These are phyloP conservation scores for Tympanopsis confertula DNA, from an alignment of 2,329 filamentous ascomycete genomes.

Conservation along the genomic window DNA sequence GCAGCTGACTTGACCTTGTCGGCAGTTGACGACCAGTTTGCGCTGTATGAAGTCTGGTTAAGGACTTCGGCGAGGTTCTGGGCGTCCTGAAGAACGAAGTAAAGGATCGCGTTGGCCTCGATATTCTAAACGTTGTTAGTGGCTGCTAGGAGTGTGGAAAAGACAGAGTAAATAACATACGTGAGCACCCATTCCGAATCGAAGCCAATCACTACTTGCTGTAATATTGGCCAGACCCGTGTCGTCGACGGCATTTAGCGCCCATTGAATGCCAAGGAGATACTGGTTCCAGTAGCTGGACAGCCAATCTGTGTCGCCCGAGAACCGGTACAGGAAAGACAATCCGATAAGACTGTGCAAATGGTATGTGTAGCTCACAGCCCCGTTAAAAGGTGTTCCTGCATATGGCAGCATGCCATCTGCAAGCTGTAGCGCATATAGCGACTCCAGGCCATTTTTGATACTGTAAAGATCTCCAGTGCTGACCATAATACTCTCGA, in stretches of 20 bases:
- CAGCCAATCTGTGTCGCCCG: conserved; percentile 21
- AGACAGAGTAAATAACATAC: background rate
- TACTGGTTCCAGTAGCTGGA: conserved; percentile 6
- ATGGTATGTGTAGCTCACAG: conserved; percentile 32
- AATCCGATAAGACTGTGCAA: conserved; percentile 34
- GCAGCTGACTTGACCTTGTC: conserved; percentile 24
- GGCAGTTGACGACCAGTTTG: conserved; percentile 2
- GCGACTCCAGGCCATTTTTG: conserved; percentile 19
- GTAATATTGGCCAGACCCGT: conserved; percentile 28
- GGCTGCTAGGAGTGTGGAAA: background rate
- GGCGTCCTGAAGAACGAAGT: conserved; percentile 31
- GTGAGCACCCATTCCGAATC: conserved; percentile 30
- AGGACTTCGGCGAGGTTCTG: conserved; percentile 27
- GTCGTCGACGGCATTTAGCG: conserved; percentile 3
- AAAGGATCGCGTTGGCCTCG: conserved; percentile 32
- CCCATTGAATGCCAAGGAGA: conserved; percentile 3
- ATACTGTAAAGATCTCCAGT: conserved; percentile 29
- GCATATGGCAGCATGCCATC: conserved; percentile 29
- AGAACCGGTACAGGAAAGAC: conserved; percentile 30
- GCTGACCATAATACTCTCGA: conserved; percentile 29
- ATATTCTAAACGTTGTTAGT: conserved; percentile 15
- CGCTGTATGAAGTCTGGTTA: conserved; percentile 13
- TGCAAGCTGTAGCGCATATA: conserved; percentile 23
- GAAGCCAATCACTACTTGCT: conserved; percentile 30
- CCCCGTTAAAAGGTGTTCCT: conserved; percentile 20